Percentiles rank a stretch among this genome's conserved stretches.
These are phyloP conservation scores for Striga hermonthica DNA, from an alignment of 305 asterid species.

Conservation along the genomic window DNA sequence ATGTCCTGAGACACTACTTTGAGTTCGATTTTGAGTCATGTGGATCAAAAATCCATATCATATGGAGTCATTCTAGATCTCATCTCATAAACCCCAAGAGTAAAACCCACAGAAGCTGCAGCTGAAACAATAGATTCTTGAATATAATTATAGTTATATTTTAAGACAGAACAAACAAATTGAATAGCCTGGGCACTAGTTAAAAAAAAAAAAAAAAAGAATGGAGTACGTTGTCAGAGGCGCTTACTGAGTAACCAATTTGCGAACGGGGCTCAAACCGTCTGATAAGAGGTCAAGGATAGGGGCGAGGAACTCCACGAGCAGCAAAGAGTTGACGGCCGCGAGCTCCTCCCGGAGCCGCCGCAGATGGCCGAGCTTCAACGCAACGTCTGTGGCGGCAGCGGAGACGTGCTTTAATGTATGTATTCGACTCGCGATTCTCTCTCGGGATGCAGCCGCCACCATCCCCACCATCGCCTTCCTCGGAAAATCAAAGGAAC, in stretches of 20 bases:
- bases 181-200: background rate
- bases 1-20: background rate
- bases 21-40: background rate
- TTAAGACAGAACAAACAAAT: slow-evolving; percentile 8
- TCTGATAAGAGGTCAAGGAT: slow-evolving; percentile 65
- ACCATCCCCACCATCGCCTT: slow-evolving; percentile 49
- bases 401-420: slow-evolving; percentile 43
- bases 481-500: slow-evolving; percentile 5
- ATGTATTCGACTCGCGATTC: slow-evolving; percentile 47
- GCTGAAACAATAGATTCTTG: background rate
- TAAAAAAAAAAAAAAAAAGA: background rate
- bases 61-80: background rate
- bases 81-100: background rate
- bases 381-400: slow-evolving; percentile 39
- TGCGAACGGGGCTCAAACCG: slow-evolving; percentile 70
- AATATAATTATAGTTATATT: background rate
- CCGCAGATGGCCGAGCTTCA: slow-evolving; percentile 64
- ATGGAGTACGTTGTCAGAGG: slow-evolving; percentile 2
- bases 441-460: slow-evolving; percentile 53
- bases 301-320: slow-evolving; percentile 51
- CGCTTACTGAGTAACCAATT: slow-evolving; percentile 63
- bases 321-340: slow-evolving; percentile 47
- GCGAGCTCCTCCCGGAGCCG: slow-evolving; percentile 53
- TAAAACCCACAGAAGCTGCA: background rate
- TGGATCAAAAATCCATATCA: background rate